Conservation (phyloP, 1,284 basidiomycete genomes). For the Bondarzewia mesenterica region DNA sequence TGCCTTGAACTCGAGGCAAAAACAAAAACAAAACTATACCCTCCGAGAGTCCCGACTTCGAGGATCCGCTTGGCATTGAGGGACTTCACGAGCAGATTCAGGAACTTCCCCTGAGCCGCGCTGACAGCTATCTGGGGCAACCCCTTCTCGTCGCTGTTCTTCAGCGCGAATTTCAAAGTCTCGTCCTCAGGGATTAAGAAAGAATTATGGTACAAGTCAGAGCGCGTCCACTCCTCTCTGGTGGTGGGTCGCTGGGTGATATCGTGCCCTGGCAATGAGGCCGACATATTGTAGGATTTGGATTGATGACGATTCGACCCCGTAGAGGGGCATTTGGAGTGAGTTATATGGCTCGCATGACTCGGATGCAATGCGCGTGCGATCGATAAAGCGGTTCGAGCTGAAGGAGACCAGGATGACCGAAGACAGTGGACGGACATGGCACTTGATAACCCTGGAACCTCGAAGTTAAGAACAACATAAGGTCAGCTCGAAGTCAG, state of each 20-base stretch:
- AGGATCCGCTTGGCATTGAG: constrained; percentile 44
- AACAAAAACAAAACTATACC: constrained; percentile 27
- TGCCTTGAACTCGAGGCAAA: neutral
- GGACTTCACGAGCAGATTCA: constrained; percentile 40
- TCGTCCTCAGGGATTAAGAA: constrained; percentile 40
- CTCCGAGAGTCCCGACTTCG: constrained; percentile 57
- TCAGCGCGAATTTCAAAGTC: constrained; percentile 32
- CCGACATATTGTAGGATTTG: neutral
- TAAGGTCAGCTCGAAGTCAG: no score
- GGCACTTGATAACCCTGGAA: no score
- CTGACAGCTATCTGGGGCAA: constrained; percentile 48
- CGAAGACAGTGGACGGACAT: no score
- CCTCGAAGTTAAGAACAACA: no score
- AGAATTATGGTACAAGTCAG: constrained; percentile 49
- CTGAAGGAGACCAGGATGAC: no score
- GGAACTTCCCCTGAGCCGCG: constrained; percentile 47
- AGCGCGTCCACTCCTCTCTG: constrained; percentile 38
- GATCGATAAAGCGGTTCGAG: no score
- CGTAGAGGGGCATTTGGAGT: neutral
- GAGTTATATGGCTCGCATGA: no score
- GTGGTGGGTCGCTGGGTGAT: neutral
- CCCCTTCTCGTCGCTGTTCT: constrained; percentile 34
- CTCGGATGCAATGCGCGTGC: no score
- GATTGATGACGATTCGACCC: neutral
- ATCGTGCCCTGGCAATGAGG: neutral